Percentiles rank a stretch among this genome's conserved stretches.
phyloP scores from a whole-genome alignment of 2,329 filamentous ascomycete genomes.

The Fusarium camptoceras region DNA sequence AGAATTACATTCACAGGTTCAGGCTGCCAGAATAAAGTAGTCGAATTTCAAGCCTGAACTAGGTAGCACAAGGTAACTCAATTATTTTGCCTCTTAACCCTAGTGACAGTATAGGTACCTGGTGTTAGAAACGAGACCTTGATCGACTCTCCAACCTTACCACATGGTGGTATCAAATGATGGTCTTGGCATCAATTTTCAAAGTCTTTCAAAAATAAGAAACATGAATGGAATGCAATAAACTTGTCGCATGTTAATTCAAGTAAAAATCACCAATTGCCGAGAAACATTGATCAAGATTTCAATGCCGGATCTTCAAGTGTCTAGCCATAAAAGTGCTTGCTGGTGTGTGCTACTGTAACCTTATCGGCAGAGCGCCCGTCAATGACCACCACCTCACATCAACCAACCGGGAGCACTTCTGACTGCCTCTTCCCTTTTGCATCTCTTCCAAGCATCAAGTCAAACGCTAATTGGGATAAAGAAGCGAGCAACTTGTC shows the following conservation, averaged over 20 bases:
- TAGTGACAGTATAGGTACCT: not conserved
- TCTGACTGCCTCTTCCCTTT: conserved; percentile 21
- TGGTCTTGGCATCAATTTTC: not conserved
- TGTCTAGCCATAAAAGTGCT: conserved; percentile 14
- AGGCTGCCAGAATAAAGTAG: not conserved
- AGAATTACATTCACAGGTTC: not conserved
- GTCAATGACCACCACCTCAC: conserved; percentile 9
- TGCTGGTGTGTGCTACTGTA: conserved; percentile 32
- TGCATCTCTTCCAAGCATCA: conserved; percentile 1
- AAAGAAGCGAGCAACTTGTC: conserved; percentile 30
- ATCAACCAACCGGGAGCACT: conserved; percentile 20
- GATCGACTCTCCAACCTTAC: not conserved
- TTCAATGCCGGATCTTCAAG: conserved; percentile 17
- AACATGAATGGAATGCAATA: not conserved
- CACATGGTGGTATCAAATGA: not conserved
- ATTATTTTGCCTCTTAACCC: not conserved
- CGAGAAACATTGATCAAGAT: not conserved
- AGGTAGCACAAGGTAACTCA: not conserved
- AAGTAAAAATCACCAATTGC: not conserved
- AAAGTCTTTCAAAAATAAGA: not conserved
- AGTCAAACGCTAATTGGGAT: conserved; percentile 26
- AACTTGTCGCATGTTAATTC: not conserved
- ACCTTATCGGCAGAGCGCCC: conserved; percentile 28
- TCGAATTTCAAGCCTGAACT: not conserved
- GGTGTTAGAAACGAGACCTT: not conserved